Evolutionary conservation across 768 basidiomycete genomes (phyloP), one percentile per base, ranked within the genome.

Genomic region (Suillus decipiens): DNA sequence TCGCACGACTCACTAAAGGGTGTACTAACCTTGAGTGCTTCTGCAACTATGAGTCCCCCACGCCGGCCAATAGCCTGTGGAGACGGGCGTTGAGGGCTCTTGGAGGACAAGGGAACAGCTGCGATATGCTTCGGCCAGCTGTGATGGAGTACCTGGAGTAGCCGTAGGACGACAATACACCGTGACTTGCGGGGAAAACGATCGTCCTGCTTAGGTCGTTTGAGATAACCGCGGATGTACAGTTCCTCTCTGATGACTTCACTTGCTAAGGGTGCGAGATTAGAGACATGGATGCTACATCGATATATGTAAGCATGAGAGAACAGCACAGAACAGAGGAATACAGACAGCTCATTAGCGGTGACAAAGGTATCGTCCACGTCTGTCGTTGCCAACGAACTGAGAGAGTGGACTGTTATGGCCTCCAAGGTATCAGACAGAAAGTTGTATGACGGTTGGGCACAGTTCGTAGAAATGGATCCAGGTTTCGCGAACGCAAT

Each of bases 161-260:
- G 36, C 41, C 59, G 41, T 43, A 22, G 59, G 11, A 39, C 2
- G 31, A 60, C 41, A 24, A 31, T 22, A 31, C 24, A 19, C 6
- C 17, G 39, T 19, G 28, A 39, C 24, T 37, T 6, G 17, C 24
- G 17, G 39, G 41, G 39, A 28, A 24, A 28, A 31, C 17, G 11
- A 31, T 41, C 17, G 10, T 39, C 39, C 22, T 34, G 65, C 58
- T 54, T 7, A 50, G 70, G 70, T 55, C 66, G 62, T 62, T 62
- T 69, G 48, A 72, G 19, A 63, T 73, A 75, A 19, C 74, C 74
- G 59, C 65, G 65, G 59, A 51, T 42, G 54, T 70, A 75, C 3
- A 75, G 63, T 54, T 75, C 73, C 57, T 75, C 66, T 59, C 62
- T 73, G 59, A 75, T 59, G 11, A n/a, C 39, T 57, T 75, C 64